A percentile compares a stretch with the other conserved stretches of the same genome.
Evolutionary conservation across 192 early-diverging fungal genomes (phyloP).

Genomic region (Coemansia sp.): DNA sequence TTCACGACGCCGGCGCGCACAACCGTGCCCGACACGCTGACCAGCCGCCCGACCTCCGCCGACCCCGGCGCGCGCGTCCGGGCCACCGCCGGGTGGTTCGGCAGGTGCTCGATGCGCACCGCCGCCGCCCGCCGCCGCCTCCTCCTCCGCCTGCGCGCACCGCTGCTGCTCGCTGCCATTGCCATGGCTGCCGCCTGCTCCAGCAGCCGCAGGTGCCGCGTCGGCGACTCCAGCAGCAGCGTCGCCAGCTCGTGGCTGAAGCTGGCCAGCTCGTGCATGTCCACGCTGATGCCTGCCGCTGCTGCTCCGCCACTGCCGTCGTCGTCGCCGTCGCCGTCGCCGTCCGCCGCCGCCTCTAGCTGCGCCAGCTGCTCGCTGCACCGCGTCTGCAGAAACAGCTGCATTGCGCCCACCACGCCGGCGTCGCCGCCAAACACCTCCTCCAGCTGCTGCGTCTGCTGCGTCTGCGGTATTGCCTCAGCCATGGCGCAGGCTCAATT

Average conservation of each 20-base stretch:
- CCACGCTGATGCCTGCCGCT: neutral
- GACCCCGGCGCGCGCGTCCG: conserved; percentile 64
- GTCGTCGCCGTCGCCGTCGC: conserved; percentile 16
- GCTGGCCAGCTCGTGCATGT: conserved; percentile 33
- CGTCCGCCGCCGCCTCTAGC: conserved; percentile 11
- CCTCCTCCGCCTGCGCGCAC: conserved; percentile 73
- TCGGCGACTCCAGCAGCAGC: conserved; percentile 62
- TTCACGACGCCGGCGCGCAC: conserved; percentile 34
- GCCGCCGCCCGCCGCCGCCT: conserved; percentile 71
- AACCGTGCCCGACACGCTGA: conserved; percentile 14
- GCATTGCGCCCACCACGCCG: conserved; percentile 15
- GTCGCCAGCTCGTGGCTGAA: conserved; percentile 45
- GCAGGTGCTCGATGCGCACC: conserved; percentile 23
- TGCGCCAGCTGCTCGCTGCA: conserved; percentile 5
- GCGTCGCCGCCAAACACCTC: neutral
- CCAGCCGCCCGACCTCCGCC: conserved; percentile 53
- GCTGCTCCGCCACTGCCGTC: conserved; percentile 5
- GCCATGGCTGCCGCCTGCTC: conserved; percentile 78
- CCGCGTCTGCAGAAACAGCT: conserved; percentile 19
- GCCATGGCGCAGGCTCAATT: neutral
- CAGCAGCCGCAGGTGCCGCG: conserved; percentile 88
- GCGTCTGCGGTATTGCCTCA: neutral
- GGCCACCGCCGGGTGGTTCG: conserved; percentile 70
- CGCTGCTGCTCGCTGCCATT: conserved; percentile 65
- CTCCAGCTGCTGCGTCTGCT: neutral